Evolutionary conservation across 2,329 filamentous ascomycete genomes (phyloP), one percentile per base, ranked within the genome.

Genomic region (Aspergillus hiratsukae): DNA sequence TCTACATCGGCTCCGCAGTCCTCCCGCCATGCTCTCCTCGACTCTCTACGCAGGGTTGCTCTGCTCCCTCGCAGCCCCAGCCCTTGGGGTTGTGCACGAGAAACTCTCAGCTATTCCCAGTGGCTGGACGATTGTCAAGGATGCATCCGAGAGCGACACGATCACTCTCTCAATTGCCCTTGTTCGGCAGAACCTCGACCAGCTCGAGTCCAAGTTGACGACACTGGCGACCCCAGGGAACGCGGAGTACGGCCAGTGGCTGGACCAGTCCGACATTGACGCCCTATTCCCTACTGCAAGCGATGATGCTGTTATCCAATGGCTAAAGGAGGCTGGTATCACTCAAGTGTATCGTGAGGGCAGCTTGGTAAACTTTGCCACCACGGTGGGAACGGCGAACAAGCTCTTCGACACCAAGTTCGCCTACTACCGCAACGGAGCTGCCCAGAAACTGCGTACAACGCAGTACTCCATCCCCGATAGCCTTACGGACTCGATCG

Each of bases 361-460:
- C 46, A 68, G 72, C 48, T 68, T 74, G 62, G 57, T 83, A 40
- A 75, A 76, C 50, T 76, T 80, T 52, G 64, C 65, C 0, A 72
- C 79, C 1, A 74, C 72, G 0, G 72, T 78, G 1, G 64, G 68
- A 11, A 69, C 72, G 6, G 76, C 78, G 0, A 76, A 80, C 59
- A 66, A 69, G 49, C 71, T 85, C 48, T 73, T 84, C 11, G 69
- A 72, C n/a, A 78, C 80, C 8, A 69, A 71, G 0, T 83, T 82
- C 61, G 76, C 75, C 40, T 74, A 76, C 54, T 80, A 77, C 58
- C 71, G 75, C 48, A 67, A 68, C 25, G 75, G 72, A 19, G 69
- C 66, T n/a, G 63, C 67, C 28, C 68, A 73, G n/a, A 77, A 78
- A 53, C 68, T 79, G 51, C 74, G 76, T 21, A 75, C 75, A 4